Evolutionary conservation across 1,139 yeast species (phyloP), one percentile per base, ranked within the genome.

Genomic region (Hansenula lynferdii): DNA sequence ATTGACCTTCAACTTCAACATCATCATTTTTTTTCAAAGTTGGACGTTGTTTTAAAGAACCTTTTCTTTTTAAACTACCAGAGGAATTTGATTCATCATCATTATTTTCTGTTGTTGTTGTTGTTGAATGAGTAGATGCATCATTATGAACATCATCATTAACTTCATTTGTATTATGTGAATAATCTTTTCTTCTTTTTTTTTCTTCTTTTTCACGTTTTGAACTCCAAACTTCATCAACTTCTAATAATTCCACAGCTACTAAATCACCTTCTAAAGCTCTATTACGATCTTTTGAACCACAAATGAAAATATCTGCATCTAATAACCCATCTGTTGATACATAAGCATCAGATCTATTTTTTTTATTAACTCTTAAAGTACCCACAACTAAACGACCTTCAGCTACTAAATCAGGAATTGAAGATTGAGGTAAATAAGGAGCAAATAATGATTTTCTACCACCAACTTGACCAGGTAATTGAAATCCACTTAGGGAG

Each of bases 1-100:
- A 85, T 64, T 92, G 98, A 36, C 98, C 98, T 63, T 92, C 98
- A 35, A 92, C 98, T 64, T 92, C 98, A 24, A 92, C 96, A 58
- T 92, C 98, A 59, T 92, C 98, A 57, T 89, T 90, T 64, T 92
- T 92, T 74, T 92, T 92, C 74, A 90, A 94, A n/a, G 96, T 86
- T 30, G 98, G 97, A 54, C 98, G 79, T 64, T 90, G 97, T 52
- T 89, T 86, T 50, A 92, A 72, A 3, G 96, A 86, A 17, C 97
- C 97, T 55, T 85, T 80, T 65, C 98, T 80, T 43, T 80, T 80
- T 37, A 90, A 67, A 7, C 70, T 69, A 3, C 63, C 48, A 25
- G 48, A 50, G 4, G 57, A 58, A 58, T 58, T 28, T 58, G 61
- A 30, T 49, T 53, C 10, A 8, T 56, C 50, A n/a, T 54, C 56